Evolutionary conservation across 1,139 yeast species (phyloP).

Genomic region (Pichia sp.): DNA sequence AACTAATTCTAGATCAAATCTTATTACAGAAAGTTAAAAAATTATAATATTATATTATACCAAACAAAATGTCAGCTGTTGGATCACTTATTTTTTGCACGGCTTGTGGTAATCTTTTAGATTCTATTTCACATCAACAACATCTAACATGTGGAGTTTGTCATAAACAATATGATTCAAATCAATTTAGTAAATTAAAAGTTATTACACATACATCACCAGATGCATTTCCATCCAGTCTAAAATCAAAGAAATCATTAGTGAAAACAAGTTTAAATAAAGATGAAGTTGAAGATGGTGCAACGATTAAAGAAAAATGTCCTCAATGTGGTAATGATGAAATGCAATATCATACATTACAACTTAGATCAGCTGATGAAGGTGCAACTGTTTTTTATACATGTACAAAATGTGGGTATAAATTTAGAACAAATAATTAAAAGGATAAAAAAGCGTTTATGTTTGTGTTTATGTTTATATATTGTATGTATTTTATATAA

Average conservation of each 20-base stretch:
- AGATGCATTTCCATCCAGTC: constrained; percentile 87
- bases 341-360: constrained; percentile 96
- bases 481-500: not conserved
- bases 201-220: constrained; percentile 82
- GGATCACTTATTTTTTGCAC: constrained; percentile 92
- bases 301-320: constrained; percentile 93
- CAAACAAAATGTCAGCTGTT: constrained; percentile 69
- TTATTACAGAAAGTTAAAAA: too few species aligned
- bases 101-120: constrained; percentile 89
- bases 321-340: constrained; percentile 97
- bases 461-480: not conserved
- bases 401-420: constrained; percentile 87
- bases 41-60: too few species aligned
- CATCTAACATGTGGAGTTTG: constrained; percentile 41
- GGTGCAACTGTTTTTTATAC: constrained; percentile 97
- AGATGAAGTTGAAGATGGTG: constrained; percentile 86
- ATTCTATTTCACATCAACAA: constrained; percentile 49
- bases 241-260: constrained; percentile 75
- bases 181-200: constrained; percentile 65
- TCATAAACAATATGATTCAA: constrained; percentile 48
- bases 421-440: constrained; percentile 86
- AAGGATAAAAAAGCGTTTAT: not conserved
- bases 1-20: not conserved
- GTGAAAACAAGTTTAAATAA: constrained; percentile 79
- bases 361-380: constrained; percentile 96